Percentiles rank a stretch among this genome's conserved stretches.
Evolutionary conservation across 2,329 filamentous ascomycete genomes (phyloP).

Genomic region (Chaetomium olivaceum): DNA sequence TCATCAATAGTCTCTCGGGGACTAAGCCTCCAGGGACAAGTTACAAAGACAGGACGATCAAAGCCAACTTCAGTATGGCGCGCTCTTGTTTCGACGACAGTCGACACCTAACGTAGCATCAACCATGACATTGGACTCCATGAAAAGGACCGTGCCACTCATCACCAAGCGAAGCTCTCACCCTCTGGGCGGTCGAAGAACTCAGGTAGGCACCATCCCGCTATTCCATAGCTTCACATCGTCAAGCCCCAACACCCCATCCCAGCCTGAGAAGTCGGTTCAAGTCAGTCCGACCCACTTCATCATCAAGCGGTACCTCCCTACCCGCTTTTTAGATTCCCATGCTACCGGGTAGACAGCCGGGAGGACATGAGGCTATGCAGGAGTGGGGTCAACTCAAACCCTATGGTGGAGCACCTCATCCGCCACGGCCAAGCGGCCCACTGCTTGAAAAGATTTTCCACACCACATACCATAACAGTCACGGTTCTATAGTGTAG

Average conservation of each 20-base stretch:
- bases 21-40: background rate
- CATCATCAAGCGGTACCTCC: background rate
- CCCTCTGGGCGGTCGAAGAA: background rate
- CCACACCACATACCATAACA: background rate
- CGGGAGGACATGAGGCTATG: background rate
- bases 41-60: background rate
- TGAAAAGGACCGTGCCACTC: background rate
- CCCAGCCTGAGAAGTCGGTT: background rate
- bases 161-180: background rate
- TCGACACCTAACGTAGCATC: background rate
- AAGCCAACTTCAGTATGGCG: background rate
- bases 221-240: background rate
- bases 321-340: background rate
- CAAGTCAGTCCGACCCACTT: background rate
- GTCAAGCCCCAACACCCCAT: background rate
- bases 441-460: background rate
- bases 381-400: background rate
- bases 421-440: background rate
- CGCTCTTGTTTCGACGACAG: background rate
- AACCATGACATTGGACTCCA: background rate
- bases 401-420: background rate
- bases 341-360: background rate
- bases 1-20: background rate
- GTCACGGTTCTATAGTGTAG: slow-evolving; percentile 24
- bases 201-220: background rate